phyloP scores from a whole-genome alignment of 176 grass and related monocot genomes.

The Ensete ventricosum region DNA sequence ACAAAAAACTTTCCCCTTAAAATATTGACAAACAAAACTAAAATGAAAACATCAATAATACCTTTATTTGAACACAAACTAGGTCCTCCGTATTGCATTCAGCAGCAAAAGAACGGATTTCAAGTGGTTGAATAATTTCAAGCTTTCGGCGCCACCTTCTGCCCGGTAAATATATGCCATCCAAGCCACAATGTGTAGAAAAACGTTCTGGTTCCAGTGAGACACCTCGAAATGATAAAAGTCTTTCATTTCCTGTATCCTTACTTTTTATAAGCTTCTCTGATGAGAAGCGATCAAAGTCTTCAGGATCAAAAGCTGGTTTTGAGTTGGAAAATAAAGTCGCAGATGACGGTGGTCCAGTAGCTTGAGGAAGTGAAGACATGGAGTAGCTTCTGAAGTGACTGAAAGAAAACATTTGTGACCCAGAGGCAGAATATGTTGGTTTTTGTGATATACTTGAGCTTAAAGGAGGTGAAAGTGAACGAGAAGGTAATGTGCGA shows the following conservation, averaged over 20 bases:
- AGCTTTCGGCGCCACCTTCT: constrained; percentile 76
- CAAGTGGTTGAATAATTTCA: constrained; percentile 91
- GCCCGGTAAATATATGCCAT: constrained; percentile 94
- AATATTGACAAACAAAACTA: constrained; percentile 17
- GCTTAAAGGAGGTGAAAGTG: constrained; percentile 64
- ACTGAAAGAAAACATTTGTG: constrained; percentile 78
- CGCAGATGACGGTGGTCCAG: constrained; percentile 17
- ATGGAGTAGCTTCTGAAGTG: constrained; percentile 89
- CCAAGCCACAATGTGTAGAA: constrained; percentile 78
- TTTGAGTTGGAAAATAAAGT: constrained; percentile 37
- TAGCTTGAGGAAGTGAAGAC: constrained; percentile 42
- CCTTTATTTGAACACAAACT: constrained; percentile 89
- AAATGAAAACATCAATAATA: constrained; percentile 21
- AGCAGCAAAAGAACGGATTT: constrained; percentile 81
- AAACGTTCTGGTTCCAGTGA: constrained; percentile 85
- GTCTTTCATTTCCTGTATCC: constrained; percentile 50
- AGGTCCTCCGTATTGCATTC: constrained; percentile 79
- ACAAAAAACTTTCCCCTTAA: constrained; percentile 8
- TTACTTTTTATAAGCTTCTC: constrained; percentile 57
- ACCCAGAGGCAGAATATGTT: constrained; percentile 49
- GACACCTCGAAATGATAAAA: constrained; percentile 91
- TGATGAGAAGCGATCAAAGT: constrained; percentile 44
- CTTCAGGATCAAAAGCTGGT: constrained; percentile 53
- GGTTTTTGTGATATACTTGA: constrained; percentile 67
- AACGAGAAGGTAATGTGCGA: constrained; percentile 53